phyloP scores from a whole-genome alignment of 2,329 filamentous ascomycete genomes.

The Clonostachys solani region DNA sequence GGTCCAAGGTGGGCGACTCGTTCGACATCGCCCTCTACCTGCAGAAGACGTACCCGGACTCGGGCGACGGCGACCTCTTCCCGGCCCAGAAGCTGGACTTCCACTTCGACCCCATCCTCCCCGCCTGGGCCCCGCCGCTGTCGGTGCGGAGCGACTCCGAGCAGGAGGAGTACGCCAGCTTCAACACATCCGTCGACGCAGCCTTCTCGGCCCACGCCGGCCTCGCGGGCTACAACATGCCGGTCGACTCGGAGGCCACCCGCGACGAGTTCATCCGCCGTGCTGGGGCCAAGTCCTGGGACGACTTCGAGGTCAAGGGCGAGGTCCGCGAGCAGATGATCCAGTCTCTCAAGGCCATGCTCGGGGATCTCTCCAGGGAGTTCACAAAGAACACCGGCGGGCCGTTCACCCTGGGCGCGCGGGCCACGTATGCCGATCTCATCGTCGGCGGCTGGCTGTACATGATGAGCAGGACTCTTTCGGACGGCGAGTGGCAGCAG shows the following conservation, averaged over 20 bases:
- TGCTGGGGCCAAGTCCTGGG: constrained; percentile 36
- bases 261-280: constrained; percentile 45
- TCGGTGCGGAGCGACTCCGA: constrained; percentile 15
- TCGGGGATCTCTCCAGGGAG: constrained; percentile 35
- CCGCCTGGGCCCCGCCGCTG: constrained; percentile 26
- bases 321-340: constrained; percentile 32
- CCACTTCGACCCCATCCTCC: constrained; percentile 10
- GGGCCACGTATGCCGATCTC: constrained; percentile 47
- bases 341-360: constrained; percentile 28
- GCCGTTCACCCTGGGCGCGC: constrained; percentile 41
- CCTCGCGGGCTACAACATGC: constrained; percentile 35
- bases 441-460: constrained; percentile 54
- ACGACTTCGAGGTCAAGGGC: constrained; percentile 29
- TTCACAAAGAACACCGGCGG: constrained; percentile 32
- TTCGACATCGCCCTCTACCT: constrained; percentile 63
- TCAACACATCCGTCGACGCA: constrained; percentile 51
- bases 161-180: constrained; percentile 34
- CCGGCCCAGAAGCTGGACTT: constrained; percentile 36
- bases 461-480: constrained; percentile 35
- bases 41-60: constrained; percentile 42
- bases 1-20: constrained; percentile 49
- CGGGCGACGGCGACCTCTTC: constrained; percentile 43
- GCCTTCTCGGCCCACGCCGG: constrained; percentile 41
- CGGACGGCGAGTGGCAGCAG: constrained; percentile 39
- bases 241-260: constrained; percentile 40